Base-by-base conservation (phyloP, 192 early-diverging fungal genomes). In the Obelidium mucronatum region DNA sequence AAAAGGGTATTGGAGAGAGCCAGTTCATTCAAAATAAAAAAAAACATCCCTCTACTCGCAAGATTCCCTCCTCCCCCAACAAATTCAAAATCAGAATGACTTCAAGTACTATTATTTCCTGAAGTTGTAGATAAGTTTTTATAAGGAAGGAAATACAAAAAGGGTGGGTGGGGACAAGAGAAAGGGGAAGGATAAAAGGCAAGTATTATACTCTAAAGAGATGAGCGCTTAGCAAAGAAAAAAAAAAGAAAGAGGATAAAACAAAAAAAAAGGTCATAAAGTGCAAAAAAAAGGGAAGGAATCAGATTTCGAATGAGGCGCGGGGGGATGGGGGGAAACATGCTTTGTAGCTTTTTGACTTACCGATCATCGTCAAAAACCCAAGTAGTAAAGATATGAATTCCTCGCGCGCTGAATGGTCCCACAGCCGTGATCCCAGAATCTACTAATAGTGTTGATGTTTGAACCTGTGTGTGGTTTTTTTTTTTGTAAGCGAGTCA, bases 301-400 rank as follows among this genome's bases (percentile, higher is more conserved):
- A n/a, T n/a, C n/a, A n/a, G n/a, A n/a, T n/a, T n/a, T n/a, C n/a
- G n/a, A n/a, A n/a, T n/a, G n/a, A n/a, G n/a, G n/a, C n/a, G n/a
- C n/a, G n/a, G n/a, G n/a, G n/a, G n/a, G n/a, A n/a, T n/a, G n/a
- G n/a, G n/a, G n/a, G n/a, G n/a, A n/a, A n/a, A n/a, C n/a, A n/a
- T n/a, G n/a, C n/a, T n/a, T n/a, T n/a, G n/a, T n/a, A n/a, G n/a
- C n/a, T n/a, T n/a, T n/a, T n/a, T 11, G 6, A 69, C 67, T 69
- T 22, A 69, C 67, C 67, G 67, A 35, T 69, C 67, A 34, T 69
- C 67, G n/a, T 69, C 67, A 52, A 69, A 69, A 19, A 69, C 67
- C 67, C 67, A 69, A 30, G 67, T 69, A 51, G 67, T 69, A 51
- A 69, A 69, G 1, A 69, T 34, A 34, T 69, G 67, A n/a, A 69